Conservation (phyloP, 768 basidiomycete genomes). For the Leccinum fibrillosum region DNA sequence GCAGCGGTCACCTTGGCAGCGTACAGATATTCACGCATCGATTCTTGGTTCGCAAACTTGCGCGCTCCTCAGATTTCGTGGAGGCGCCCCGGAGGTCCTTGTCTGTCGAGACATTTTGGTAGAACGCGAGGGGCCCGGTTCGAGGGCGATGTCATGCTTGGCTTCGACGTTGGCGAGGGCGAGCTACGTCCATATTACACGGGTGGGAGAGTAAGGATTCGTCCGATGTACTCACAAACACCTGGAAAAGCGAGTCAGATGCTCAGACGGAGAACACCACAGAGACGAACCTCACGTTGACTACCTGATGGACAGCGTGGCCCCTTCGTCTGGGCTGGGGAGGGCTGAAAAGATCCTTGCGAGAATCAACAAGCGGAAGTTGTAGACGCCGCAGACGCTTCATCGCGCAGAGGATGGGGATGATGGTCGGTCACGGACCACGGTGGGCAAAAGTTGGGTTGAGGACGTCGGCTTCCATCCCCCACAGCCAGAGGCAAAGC, state of each 20-base stretch:
- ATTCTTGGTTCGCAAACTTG: slow-evolving; percentile 71
- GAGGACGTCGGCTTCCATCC: too few species aligned
- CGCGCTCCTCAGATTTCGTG: slow-evolving; percentile 61
- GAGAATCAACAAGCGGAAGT: too few species aligned
- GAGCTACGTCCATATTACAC: slow-evolving; percentile 35
- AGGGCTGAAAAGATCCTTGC: too few species aligned
- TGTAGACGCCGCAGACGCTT: too few species aligned
- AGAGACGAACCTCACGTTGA: slow-evolving; percentile 44
- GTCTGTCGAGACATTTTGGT: slow-evolving; percentile 72
- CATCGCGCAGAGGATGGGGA: too few species aligned
- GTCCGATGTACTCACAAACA: slow-evolving; percentile 29
- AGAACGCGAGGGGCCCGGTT: slow-evolving; percentile 50
- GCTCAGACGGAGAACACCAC: neutral
- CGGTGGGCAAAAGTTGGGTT: too few species aligned
- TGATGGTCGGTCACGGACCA: too few species aligned
- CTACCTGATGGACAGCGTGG: too few species aligned
- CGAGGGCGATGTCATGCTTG: slow-evolving; percentile 36
- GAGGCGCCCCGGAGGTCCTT: slow-evolving; percentile 78
- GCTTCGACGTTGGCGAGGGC: slow-evolving; percentile 60
- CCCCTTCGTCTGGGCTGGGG: too few species aligned
- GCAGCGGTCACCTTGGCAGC: slow-evolving; percentile 64
- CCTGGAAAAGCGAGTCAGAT: slow-evolving; percentile 39
- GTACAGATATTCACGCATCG: slow-evolving; percentile 80
- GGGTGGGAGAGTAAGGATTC: neutral
- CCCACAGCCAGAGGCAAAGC: too few species aligned